Conservation (phyloP, 2,329 filamentous ascomycete genomes). For the Cercospora berteroae region DNA sequence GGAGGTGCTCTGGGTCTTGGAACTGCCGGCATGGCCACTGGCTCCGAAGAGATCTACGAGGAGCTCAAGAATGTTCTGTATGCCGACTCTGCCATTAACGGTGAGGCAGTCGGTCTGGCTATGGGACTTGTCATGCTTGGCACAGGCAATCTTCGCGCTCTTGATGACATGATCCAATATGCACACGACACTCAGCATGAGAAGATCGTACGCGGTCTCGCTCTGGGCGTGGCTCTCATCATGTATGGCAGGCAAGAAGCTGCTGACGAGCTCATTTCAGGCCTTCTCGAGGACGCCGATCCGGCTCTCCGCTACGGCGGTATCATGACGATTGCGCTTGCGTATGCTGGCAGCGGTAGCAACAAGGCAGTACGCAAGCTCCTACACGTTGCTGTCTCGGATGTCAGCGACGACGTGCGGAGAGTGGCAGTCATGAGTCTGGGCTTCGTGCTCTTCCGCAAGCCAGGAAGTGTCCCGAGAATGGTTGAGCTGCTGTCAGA, state of each 20-base stretch:
- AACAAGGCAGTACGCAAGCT: constrained; percentile 98
- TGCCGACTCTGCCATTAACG: constrained; percentile 91
- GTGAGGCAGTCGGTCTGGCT: constrained; percentile 89
- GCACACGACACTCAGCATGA: constrained; percentile 97
- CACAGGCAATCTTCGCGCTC: constrained; percentile 88
- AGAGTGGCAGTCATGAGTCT: constrained; percentile 95
- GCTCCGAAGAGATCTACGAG: constrained; percentile 84
- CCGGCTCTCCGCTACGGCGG: constrained; percentile 92
- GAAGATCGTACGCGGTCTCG: constrained; percentile 95
- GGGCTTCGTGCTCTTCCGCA: constrained; percentile 97
- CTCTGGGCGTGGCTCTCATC: constrained; percentile 94
- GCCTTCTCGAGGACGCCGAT: constrained; percentile 87
- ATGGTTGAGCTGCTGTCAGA: constrained; percentile 98
- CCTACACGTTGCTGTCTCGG: constrained; percentile 92
- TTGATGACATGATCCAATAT: constrained; percentile 97
- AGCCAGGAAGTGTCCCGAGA: constrained; percentile 91
- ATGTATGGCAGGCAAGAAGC: constrained; percentile 97
- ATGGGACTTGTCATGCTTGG: constrained; percentile 99
- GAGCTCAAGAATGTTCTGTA: constrained; percentile 86
- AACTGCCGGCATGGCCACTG: constrained; percentile 96
- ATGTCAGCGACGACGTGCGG: constrained; percentile 96
- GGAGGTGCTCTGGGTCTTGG: constrained; percentile 92
- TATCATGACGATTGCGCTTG: constrained; percentile 97
- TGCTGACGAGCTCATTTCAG: constrained; percentile 91
- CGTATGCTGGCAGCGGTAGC: constrained; percentile 94